phyloP scores from a whole-genome alignment of 1,139 yeast species.

The Candida glucosophila region DNA sequence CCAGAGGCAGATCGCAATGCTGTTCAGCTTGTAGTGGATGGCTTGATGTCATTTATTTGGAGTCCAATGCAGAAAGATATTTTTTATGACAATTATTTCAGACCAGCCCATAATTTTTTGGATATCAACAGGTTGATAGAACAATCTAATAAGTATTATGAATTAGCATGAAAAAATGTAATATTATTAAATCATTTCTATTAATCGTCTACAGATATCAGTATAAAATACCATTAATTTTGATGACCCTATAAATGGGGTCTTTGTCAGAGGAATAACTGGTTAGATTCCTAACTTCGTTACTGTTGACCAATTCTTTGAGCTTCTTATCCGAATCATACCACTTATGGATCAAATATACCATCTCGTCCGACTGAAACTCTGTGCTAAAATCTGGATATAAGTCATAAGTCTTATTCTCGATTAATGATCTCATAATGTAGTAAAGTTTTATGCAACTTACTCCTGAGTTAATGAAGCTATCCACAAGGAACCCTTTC shows the following conservation, averaged over 20 bases:
- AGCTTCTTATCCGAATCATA: constrained; percentile 53
- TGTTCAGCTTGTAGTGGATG: constrained; percentile 65
- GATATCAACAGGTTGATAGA: constrained; percentile 35
- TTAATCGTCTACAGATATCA: constrained; percentile 4
- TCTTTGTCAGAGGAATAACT: constrained; percentile 36
- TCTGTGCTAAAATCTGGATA: constrained; percentile 36
- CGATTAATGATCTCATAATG: constrained; percentile 59
- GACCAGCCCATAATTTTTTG: constrained; percentile 22
- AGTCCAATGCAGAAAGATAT: constrained; percentile 9
- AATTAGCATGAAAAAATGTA: constrained; percentile 19
- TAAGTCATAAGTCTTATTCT: constrained; percentile 47
- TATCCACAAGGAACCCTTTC: constrained; percentile 42
- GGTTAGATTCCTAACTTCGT: constrained; percentile 25
- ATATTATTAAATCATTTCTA: constrained; percentile 2
- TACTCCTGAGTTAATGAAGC: constrained; percentile 72
- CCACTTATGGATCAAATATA: constrained; percentile 58
- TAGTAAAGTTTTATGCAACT: constrained; percentile 62
- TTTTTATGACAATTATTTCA: constrained; percentile 9
- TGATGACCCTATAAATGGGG: constrained; percentile 36
- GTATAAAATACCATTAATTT: constrained; percentile 9
- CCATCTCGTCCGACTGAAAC: constrained; percentile 43
- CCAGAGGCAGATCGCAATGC: constrained; percentile 62
- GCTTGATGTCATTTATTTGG: constrained; percentile 41
- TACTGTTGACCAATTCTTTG: constrained; percentile 41
- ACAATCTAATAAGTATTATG: constrained; percentile 46